Evolutionary conservation across 78 protist species (phyloP).

Genomic region (Chrysochromulina parva): DNA sequence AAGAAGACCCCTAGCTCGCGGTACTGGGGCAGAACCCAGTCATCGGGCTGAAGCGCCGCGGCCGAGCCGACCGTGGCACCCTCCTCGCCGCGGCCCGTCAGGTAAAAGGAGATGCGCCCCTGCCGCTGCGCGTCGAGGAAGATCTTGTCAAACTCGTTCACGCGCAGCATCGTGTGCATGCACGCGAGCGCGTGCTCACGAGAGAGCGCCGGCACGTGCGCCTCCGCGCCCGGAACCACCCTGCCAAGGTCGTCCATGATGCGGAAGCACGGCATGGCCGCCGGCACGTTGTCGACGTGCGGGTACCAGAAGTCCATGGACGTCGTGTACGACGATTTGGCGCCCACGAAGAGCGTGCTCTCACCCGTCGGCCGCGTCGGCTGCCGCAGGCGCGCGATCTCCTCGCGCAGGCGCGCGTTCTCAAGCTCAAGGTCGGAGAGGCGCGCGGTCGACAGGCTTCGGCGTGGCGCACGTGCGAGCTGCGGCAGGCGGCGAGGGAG

Average conservation of each 20-base stretch:
- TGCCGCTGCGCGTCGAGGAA: slow-evolving; percentile 44
- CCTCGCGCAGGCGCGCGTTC: no score
- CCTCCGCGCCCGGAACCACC: neutral
- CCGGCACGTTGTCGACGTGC: no score
- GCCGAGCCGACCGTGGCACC: neutral
- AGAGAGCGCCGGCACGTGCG: neutral
- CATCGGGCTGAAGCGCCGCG: slow-evolving; percentile 27
- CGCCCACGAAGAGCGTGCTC: no score
- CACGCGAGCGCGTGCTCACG: neutral
- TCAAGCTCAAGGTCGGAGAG: no score
- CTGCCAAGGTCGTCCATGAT: neutral
- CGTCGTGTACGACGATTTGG: no score
- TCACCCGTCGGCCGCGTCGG: no score
- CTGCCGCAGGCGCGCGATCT: no score
- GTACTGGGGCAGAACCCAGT: neutral
- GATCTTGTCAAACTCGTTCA: slow-evolving; percentile 17
- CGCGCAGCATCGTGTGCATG: neutral
- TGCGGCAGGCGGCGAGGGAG: no score
- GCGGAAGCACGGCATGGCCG: neutral
- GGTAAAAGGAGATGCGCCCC: slow-evolving; percentile 40
- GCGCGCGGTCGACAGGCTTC: no score
- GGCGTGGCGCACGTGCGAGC: no score
- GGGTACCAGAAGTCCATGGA: no score
- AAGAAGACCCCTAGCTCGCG: slow-evolving; percentile 54
- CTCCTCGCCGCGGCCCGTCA: slow-evolving; percentile 25